phyloP scores from a whole-genome alignment of 2,329 filamentous ascomycete genomes.

The Fusarium sambucinum region DNA sequence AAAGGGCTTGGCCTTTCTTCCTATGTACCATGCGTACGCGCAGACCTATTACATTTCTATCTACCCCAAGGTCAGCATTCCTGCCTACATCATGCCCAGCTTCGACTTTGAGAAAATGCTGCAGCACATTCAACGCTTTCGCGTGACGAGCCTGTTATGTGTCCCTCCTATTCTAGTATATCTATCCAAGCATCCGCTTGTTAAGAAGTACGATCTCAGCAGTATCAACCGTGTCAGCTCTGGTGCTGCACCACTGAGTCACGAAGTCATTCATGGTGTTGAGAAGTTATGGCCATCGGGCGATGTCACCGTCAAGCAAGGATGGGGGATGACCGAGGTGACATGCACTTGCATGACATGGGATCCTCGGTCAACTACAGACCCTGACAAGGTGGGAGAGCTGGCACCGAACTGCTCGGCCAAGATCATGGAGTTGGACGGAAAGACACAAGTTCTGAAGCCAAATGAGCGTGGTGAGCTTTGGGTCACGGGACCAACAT shows the following conservation, averaged over 20 bases:
- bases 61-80: conserved; percentile 64
- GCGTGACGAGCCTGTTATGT: conserved; percentile 72
- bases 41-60: conserved; percentile 77
- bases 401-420: conserved; percentile 61
- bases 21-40: conserved; percentile 79
- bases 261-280: conserved; percentile 59
- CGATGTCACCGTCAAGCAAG: conserved; percentile 66
- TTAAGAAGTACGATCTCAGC: conserved; percentile 75
- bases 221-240: conserved; percentile 69
- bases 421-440: conserved; percentile 71
- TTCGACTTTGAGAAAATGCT: conserved; percentile 83
- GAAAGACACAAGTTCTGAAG: conserved; percentile 59
- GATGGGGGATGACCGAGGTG: conserved; percentile 89
- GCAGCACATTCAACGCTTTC: conserved; percentile 73
- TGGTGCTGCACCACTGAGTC: conserved; percentile 76
- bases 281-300: conserved; percentile 64
- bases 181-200: conserved; percentile 76
- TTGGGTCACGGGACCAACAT: conserved; percentile 76
- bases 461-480: conserved; percentile 73
- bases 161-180: conserved; percentile 82
- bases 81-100: conserved; percentile 80
- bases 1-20: conserved; percentile 74
- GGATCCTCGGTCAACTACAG: conserved; percentile 68
- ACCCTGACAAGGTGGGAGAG: conserved; percentile 39
- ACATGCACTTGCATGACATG: conserved; percentile 78